Conservation (phyloP, 495 filamentous ascomycete genomes). For the Lophiostoma macrostomum region DNA sequence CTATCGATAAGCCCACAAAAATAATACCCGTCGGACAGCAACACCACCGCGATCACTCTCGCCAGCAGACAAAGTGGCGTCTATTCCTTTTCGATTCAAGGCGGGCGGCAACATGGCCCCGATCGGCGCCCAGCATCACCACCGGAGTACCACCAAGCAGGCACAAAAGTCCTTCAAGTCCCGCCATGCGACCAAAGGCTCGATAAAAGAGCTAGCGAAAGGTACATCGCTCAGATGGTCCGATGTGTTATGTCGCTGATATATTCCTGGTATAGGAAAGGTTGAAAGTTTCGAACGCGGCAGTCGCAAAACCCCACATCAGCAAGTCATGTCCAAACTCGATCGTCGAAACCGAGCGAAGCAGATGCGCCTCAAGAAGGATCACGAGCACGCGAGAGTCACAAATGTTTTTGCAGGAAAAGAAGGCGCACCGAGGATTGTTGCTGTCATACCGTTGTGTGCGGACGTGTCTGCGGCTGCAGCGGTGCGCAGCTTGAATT, state of each 20-base stretch:
- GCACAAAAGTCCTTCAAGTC: constrained; percentile 88
- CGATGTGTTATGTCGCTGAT: neutral
- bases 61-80: constrained; percentile 46
- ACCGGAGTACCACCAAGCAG: constrained; percentile 84
- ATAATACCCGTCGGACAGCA: constrained; percentile 1
- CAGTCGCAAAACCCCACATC: constrained; percentile 81
- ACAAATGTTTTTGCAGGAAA: constrained; percentile 77
- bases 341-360: constrained; percentile 90
- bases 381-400: constrained; percentile 71
- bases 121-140: constrained; percentile 58
- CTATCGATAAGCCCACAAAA: constrained; percentile 28
- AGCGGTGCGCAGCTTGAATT: constrained; percentile 68
- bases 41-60: neutral
- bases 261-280: constrained; percentile 55
- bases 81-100: constrained; percentile 86
- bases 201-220: constrained; percentile 76
- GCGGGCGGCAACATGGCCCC: constrained; percentile 68
- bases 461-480: constrained; percentile 61
- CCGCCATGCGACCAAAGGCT: constrained; percentile 80
- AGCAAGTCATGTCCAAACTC: constrained; percentile 95
- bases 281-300: constrained; percentile 56
- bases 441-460: constrained; percentile 86
- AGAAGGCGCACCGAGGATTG: constrained; percentile 82
- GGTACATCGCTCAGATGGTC: constrained; percentile 47
- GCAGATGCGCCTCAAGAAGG: constrained; percentile 77